Percentiles rank a stretch among this genome's conserved stretches.
phyloP scores from a whole-genome alignment of 2,329 filamentous ascomycete genomes.

The Metarhizium brunneum region DNA sequence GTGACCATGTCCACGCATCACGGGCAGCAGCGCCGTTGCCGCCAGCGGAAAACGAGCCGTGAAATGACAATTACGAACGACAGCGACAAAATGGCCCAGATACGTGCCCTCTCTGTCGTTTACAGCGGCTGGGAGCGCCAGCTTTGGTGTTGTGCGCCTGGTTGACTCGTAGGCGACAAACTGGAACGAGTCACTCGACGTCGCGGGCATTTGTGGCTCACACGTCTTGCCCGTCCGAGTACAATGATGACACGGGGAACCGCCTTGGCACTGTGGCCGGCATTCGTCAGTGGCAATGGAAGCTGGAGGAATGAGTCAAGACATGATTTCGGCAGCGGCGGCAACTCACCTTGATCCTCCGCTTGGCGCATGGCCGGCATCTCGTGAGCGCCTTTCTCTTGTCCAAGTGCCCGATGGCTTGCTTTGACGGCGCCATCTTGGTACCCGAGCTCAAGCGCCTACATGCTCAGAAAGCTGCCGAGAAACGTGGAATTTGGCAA shows the following conservation, averaged over 20 bases:
- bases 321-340: neutral
- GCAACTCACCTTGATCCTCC: constrained; percentile 16
- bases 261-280: constrained; percentile 15
- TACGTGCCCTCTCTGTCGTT: constrained; percentile 1
- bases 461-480: too few species aligned
- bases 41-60: constrained; percentile 7
- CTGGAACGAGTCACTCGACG: neutral
- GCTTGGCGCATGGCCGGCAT: constrained; percentile 16
- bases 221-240: constrained; percentile 15
- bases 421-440: constrained; percentile 1
- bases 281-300: neutral
- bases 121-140: neutral
- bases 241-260: constrained; percentile 17
- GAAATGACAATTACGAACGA: constrained; percentile 13
- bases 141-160: neutral
- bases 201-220: constrained; percentile 3
- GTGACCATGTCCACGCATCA: constrained; percentile 9
- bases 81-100: constrained; percentile 9
- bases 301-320: too few species aligned
- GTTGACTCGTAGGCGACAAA: neutral
- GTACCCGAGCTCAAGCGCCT: too few species aligned
- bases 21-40: constrained; percentile 7
- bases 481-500: too few species aligned
- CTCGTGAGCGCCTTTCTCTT: constrained; percentile 14
- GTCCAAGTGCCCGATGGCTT: constrained; percentile 16